These are phyloP conservation scores for Paramecium biaurelia DNA, from an alignment of 73 alveolate species.

Conservation along the genomic window DNA sequence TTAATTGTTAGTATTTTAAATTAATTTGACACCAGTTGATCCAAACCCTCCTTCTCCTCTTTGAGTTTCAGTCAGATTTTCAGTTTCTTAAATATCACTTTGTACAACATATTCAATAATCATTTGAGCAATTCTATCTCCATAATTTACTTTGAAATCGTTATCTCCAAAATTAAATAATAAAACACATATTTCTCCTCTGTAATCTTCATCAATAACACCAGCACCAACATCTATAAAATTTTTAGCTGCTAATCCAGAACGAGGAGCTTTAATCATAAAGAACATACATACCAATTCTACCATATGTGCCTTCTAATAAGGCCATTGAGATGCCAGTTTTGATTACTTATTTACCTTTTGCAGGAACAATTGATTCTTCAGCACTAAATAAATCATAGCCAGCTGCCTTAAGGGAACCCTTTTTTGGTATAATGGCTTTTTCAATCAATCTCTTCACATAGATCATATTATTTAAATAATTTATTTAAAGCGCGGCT, in stretches of 20 bases:
- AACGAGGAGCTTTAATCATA: constrained; percentile 83
- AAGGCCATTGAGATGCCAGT: constrained; percentile 85
- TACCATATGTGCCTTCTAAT: constrained; percentile 84
- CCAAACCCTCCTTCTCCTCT: constrained; percentile 97
- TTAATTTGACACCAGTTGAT: constrained; percentile 80
- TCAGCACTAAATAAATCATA: constrained; percentile 80
- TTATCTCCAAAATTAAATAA: constrained; percentile 74
- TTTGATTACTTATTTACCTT: constrained; percentile 74
- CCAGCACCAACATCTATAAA: constrained; percentile 95
- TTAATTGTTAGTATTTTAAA: background rate
- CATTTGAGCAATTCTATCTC: constrained; percentile 93
- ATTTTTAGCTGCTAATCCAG: constrained; percentile 87
- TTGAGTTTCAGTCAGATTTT: constrained; percentile 76
- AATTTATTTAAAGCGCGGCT: constrained; percentile 3
- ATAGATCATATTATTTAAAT: background rate
- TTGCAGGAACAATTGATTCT: constrained; percentile 65
- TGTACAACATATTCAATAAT: constrained; percentile 83
- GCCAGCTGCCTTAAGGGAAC: constrained; percentile 83
- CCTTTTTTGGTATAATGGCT: constrained; percentile 82
- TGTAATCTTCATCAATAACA: constrained; percentile 91
- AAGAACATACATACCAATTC: constrained; percentile 48
- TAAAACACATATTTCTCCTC: constrained; percentile 87
- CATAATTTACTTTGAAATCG: constrained; percentile 78
- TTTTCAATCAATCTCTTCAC: constrained; percentile 72
- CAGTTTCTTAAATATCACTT: constrained; percentile 78